Evolutionary conservation across 148 eudicot genomes (phyloP).

Genomic region (Hydrangea macrophylla): DNA sequence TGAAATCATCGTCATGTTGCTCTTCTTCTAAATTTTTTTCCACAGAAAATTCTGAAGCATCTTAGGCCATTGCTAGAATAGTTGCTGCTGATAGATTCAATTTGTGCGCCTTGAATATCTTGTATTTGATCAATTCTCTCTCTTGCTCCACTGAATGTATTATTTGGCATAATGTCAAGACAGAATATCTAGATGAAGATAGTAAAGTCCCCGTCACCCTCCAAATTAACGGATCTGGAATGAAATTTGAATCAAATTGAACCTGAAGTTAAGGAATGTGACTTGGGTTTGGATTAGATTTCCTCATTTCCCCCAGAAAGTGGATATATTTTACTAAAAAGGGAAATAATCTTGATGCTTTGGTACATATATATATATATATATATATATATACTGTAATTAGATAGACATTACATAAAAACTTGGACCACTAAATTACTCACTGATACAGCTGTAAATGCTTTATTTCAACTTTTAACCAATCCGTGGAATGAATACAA

Average conservation of each 20-base stretch:
- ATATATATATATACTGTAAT: neutral
- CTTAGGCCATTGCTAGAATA: neutral
- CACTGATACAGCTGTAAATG: slow-evolving; percentile 11
- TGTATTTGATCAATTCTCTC: no score
- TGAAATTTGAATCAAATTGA: neutral
- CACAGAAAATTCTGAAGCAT: no score
- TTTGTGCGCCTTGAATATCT: no score
- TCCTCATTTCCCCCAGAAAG: neutral
- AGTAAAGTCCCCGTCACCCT: no score
- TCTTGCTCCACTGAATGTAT: no score
- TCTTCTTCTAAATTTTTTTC: no score
- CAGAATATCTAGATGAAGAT: no score
- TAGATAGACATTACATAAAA: neutral
- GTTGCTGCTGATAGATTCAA: no score
- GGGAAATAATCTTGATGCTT: neutral
- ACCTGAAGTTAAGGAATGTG: neutral
- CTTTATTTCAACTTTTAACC: slow-evolving; percentile 8
- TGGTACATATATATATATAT: neutral
- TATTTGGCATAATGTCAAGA: no score
- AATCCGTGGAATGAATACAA: neutral
- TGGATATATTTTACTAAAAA: neutral
- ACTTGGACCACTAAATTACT: slow-evolving; percentile 1
- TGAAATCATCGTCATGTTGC: no score
- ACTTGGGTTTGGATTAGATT: neutral
- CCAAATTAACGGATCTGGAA: neutral